Base-by-base conservation (phyloP, 768 basidiomycete species). In the Phylloporus sp. region DNA sequence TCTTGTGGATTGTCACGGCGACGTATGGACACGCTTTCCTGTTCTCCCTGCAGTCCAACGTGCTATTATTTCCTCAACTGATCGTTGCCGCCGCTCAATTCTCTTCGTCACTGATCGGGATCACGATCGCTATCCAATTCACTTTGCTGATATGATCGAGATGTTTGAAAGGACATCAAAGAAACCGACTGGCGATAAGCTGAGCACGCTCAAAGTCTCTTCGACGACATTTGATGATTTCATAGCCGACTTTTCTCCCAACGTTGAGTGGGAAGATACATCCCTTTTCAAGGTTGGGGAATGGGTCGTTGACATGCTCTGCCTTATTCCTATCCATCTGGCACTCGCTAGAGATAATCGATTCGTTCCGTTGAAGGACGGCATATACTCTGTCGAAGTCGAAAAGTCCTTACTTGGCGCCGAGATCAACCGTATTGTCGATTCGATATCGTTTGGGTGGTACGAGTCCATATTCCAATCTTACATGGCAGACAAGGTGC, bases 391-490 rank as follows among this genome's bases (percentile, higher is more conserved):
- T 0, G 51, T 67, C 0, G 72, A 76, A 22, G 70, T 79, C 18
- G 82, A 85, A 53, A 73, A 72, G 47, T 72, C 76, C 1, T 63
- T 85, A 8, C 73, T 84, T 16, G 84, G 82, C 4, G 84, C 84
- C 0, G 79, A 81, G 34, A 76, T 85, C 34, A 74, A 71, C 45
- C 72, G 72, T 18, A 80, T 85, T 20, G 78, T 82, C 7, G 76
- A 84, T 56, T 70, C 63, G 27, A 63, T 85, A n/a, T 76, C 79
- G 2, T 74, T 85, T 47, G 82, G 82, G 9, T 85, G 82, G 83
- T 84, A 84, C 41, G 83, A 84, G 57, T 77, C 78, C 15, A 73
- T 84, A 20, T 80, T 84, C 59, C 77, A 77, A 59, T 83, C 81
- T 1, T 84, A 85, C 56, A 75, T 80, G 77, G 78, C 79, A 9